These are phyloP conservation scores for Talaromyces sp. DNA, from an alignment of 2,329 filamentous ascomycete species.

Conservation along the genomic window DNA sequence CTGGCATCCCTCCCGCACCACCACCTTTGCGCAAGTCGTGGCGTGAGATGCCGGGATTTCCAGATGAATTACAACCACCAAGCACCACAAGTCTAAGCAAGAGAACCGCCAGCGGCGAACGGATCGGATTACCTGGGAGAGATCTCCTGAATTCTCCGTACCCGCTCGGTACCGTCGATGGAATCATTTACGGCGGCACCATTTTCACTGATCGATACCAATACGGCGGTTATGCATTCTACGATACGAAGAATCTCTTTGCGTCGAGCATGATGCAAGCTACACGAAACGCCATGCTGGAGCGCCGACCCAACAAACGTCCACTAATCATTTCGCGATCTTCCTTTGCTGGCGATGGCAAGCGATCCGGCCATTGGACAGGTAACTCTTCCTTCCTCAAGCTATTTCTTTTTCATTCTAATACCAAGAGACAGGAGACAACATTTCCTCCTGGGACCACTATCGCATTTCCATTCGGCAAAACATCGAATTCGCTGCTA, in stretches of 20 bases:
- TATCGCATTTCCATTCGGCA: constrained; percentile 58
- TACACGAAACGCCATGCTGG: constrained; percentile 62
- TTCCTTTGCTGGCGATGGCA: constrained; percentile 69
- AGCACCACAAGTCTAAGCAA: constrained; percentile 8
- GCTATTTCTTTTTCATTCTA: background rate
- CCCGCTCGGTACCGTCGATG: constrained; percentile 60
- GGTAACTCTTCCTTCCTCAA: background rate
- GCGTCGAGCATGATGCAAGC: constrained; percentile 60
- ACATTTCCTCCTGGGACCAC: constrained; percentile 55
- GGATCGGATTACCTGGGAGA: constrained; percentile 58
- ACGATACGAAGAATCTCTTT: constrained; percentile 73
- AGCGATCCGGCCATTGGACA: constrained; percentile 53
- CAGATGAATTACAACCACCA: constrained; percentile 61
- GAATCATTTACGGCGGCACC: constrained; percentile 52
- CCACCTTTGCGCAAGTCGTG: constrained; percentile 62
- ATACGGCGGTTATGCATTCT: constrained; percentile 60
- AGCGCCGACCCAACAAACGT: constrained; percentile 59
- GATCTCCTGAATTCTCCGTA: constrained; percentile 64
- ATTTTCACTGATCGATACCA: constrained; percentile 64
- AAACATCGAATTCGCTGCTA: constrained; percentile 59
- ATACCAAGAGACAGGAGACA: constrained; percentile 47
- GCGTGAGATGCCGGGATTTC: constrained; percentile 64
- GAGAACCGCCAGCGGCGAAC: constrained; percentile 18
- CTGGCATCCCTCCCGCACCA: constrained; percentile 53
- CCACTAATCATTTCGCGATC: constrained; percentile 72